Evolutionary conservation across 805 yeast genomes (phyloP).

Genomic region (Wickerhamomyces hampshirensis): DNA sequence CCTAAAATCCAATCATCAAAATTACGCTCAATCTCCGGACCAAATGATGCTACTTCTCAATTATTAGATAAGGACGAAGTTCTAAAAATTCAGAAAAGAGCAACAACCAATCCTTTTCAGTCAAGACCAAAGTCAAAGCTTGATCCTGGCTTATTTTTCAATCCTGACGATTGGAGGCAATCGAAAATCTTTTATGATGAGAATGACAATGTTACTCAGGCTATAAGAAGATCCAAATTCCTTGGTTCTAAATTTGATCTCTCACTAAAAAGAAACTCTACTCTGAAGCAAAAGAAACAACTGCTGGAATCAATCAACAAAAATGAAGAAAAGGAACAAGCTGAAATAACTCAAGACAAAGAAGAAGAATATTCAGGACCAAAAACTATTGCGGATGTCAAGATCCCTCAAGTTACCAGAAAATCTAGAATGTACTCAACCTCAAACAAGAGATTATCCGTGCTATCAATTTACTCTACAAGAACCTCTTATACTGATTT

Average conservation of each 20-base stretch:
- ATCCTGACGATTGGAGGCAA: constrained; percentile 17
- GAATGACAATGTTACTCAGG: constrained; percentile 31
- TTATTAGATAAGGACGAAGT: constrained; percentile 24
- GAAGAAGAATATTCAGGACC: constrained; percentile 30
- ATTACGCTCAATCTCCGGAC: constrained; percentile 36
- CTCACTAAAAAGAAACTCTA: constrained; percentile 24
- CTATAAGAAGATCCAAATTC: constrained; percentile 40
- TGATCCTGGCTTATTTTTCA: constrained; percentile 36
- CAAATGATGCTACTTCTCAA: constrained; percentile 21
- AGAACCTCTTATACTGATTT: constrained; percentile 59
- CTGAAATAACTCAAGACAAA: constrained; percentile 6
- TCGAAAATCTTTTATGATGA: constrained; percentile 18
- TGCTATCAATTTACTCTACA: constrained; percentile 68
- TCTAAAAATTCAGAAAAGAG: constrained; percentile 30
- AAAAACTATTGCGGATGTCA: constrained; percentile 54
- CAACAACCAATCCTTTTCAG: constrained; percentile 30
- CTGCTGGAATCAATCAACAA: constrained; percentile 1
- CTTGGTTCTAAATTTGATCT: constrained; percentile 37
- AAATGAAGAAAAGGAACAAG: constrained; percentile 2
- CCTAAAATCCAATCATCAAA: constrained; percentile 16
- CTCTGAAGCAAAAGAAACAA: constrained; percentile 10
- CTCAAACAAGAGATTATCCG: constrained; percentile 63
- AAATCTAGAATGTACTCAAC: constrained; percentile 57
- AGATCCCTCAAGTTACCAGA: constrained; percentile 68
- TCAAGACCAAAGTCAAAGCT: constrained; percentile 38